Conservation (phyloP, 1,284 basidiomycete genomes). For the Leccinum pseudoinsigne region DNA sequence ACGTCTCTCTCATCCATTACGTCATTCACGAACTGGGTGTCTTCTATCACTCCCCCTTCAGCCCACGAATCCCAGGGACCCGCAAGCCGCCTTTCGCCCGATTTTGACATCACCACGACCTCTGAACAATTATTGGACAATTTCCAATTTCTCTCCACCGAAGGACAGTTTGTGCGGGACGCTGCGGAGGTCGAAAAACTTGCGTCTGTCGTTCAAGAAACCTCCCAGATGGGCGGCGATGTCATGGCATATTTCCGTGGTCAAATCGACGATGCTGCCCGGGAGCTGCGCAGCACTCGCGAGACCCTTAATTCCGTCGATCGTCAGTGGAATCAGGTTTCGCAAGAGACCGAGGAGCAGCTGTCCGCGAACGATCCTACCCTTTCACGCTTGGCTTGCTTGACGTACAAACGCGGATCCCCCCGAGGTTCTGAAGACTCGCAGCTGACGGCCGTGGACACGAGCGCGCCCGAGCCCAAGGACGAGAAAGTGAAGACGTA, state of each 20-base stretch:
- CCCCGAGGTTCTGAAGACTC: constrained; percentile 58
- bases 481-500: constrained; percentile 21
- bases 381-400: constrained; percentile 35
- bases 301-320: constrained; percentile 41
- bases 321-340: constrained; percentile 41
- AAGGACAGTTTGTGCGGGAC: constrained; percentile 38
- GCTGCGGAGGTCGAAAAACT: constrained; percentile 42
- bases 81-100: constrained; percentile 26
- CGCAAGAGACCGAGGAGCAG: constrained; percentile 44
- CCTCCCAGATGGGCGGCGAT: constrained; percentile 42
- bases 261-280: constrained; percentile 49
- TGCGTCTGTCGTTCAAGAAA: constrained; percentile 46
- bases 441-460: constrained; percentile 45
- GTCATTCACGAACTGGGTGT: constrained; percentile 39
- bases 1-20: constrained; percentile 41
- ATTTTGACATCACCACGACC: constrained; percentile 46
- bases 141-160: constrained; percentile 48
- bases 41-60: constrained; percentile 19
- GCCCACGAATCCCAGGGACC: constrained; percentile 22
- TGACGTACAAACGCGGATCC: constrained; percentile 28
- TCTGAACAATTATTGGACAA: constrained; percentile 52
- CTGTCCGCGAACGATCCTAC: constrained; percentile 19
- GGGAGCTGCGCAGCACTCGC: constrained; percentile 49
- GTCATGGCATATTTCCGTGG: constrained; percentile 50
- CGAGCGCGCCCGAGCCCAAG: constrained; percentile 22